Evolutionary conservation across 2,329 filamentous ascomycete species (phyloP), one percentile per base, ranked within the genome.

Genomic region (Clarireedia homoeocarpa): DNA sequence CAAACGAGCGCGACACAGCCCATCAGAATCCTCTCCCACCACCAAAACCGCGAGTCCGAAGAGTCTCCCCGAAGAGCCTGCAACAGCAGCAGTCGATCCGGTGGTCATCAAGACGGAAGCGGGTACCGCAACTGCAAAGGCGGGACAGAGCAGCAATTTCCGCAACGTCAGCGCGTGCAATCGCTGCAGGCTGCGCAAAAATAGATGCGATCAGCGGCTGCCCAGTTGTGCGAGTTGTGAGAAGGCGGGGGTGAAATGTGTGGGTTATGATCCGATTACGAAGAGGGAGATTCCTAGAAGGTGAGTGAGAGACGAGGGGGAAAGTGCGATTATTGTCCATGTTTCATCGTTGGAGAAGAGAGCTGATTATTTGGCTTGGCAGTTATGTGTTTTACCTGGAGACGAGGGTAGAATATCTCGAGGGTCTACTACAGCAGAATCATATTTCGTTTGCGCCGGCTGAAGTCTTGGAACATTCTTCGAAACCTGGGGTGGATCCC

Each of bases 311-410:
- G 42, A 42, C 47, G 20, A 15, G 20, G n/a, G 42, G 26, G n/a
- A 14, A 34, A 14, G 10, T 12, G 3, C 10, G 9, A 12, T 12
- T 4, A 1, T 3, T 10, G 27, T 30, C 3, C 6, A 7, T 30
- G 27, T 30, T 30, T 9, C 27, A 4, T 4, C 5, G 9, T 34
- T 34, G 3, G 10, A 12, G 4, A 34, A 3, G 12, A 34, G 24
- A 5, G 39, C 51, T 54, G 48, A 54, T 49, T n/a, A 7, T 9
- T n/a, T 4, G 30, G 6, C 15, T 40, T 24, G 36, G 38, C 61
- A 89, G 87, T 71, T 97, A 97, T 75, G 90, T 97, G 49, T 96
- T 88, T 73, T 97, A 96, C 70, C 84, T 97, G 58, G 92, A 97
- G 71, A 89, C 87, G 27, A 81, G 92, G 58, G 83, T 96, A 54